Conservation (phyloP, 768 basidiomycete species). For the Termitomyces titanicus region DNA sequence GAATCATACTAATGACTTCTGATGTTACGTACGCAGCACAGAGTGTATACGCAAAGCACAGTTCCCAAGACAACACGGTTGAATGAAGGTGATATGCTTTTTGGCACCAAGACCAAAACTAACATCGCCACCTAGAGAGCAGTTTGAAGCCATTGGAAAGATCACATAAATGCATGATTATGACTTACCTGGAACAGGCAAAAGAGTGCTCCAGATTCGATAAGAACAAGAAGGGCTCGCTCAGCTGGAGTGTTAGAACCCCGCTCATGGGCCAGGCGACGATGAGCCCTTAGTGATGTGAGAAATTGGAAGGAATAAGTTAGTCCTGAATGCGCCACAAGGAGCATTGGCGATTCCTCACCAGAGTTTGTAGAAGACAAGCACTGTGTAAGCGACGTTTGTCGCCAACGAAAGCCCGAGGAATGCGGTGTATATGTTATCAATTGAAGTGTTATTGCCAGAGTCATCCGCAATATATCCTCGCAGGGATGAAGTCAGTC, state of each 20-base stretch:
- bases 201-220: background rate
- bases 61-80: background rate
- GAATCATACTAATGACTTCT: background rate
- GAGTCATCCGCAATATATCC: background rate
- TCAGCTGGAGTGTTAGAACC: background rate
- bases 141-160: too few species aligned
- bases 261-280: background rate
- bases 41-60: constrained; percentile 2
- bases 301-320: background rate
- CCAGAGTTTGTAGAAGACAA: background rate
- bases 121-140: constrained; percentile 2
- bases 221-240: background rate
- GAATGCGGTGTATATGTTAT: background rate
- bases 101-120: background rate
- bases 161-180: too few species aligned
- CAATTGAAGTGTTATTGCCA: background rate
- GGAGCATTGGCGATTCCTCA: background rate
- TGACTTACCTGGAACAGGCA: background rate
- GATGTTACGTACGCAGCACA: constrained; percentile 1
- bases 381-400: background rate
- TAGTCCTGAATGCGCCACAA: background rate
- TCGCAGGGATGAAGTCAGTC: background rate
- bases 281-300: background rate
- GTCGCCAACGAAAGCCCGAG: constrained; percentile 8
- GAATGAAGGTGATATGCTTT: background rate